A percentile compares a stretch with the other conserved stretches of the same genome.
phyloP scores from a whole-genome alignment of 2,329 filamentous ascomycete genomes.

The Teratosphaeria zuluensis region DNA sequence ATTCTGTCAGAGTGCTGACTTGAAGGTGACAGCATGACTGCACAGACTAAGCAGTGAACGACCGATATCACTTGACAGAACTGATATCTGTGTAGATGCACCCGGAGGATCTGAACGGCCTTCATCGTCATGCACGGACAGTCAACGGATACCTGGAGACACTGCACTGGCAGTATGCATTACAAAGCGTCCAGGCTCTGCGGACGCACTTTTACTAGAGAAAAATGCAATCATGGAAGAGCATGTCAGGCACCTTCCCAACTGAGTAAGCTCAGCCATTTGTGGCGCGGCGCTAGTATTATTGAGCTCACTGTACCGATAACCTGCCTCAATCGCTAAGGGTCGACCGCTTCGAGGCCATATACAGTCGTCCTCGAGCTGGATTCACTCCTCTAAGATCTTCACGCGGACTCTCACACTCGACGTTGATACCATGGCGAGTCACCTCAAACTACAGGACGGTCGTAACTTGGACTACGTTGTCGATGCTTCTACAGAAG shows the following conservation, averaged over 20 bases:
- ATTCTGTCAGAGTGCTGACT: too few species aligned
- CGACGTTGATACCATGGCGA: slow-evolving; percentile 1
- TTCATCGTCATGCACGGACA: too few species aligned
- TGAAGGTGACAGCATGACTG: too few species aligned
- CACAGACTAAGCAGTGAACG: too few species aligned
- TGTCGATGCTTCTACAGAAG: slow-evolving; percentile 3
- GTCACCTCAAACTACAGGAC: slow-evolving; percentile 6
- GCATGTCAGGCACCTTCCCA: background rate
- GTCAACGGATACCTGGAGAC: too few species aligned
- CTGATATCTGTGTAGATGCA: too few species aligned
- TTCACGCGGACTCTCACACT: background rate
- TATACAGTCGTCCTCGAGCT: background rate
- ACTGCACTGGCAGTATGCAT: too few species aligned
- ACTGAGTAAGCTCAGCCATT: background rate
- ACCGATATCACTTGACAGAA: too few species aligned
- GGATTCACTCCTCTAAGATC: too few species aligned
- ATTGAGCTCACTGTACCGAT: background rate
- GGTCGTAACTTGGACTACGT: slow-evolving; percentile 7
- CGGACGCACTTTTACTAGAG: too few species aligned
- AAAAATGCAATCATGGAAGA: background rate
- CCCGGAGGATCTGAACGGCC: too few species aligned
- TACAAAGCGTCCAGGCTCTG: too few species aligned
- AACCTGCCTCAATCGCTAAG: background rate
- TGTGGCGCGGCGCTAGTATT: background rate
- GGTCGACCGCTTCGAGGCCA: background rate